These are phyloP conservation scores for Climacium dendroides DNA, from an alignment of 225 moss, liverwort and hornwort species.

Conservation along the genomic window DNA sequence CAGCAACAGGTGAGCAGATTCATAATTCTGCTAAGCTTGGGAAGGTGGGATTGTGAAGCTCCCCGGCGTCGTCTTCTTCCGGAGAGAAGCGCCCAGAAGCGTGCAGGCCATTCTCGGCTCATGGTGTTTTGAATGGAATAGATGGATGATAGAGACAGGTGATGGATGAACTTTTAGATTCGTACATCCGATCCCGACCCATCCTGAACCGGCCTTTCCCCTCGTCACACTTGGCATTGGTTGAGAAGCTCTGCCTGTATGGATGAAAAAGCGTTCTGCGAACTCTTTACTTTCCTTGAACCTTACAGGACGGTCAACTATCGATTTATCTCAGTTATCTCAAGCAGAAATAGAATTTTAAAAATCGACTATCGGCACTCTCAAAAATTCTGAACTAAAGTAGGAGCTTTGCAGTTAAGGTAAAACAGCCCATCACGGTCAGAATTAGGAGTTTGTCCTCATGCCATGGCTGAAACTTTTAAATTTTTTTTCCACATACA, in stretches of 20 bases:
- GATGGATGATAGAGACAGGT: neutral
- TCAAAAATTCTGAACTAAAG: neutral
- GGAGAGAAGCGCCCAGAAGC: neutral
- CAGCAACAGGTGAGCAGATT: neutral
- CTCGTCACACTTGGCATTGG: neutral
- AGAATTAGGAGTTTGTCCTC: too few species aligned
- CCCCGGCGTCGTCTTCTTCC: neutral
- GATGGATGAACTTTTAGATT: neutral
- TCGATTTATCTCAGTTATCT: neutral
- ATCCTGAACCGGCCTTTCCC: neutral
- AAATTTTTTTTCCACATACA: too few species aligned
- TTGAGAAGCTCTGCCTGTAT: neutral
- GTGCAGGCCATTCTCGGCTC: neutral
- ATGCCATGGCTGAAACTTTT: too few species aligned
- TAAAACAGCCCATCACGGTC: too few species aligned
- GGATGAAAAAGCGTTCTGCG: neutral
- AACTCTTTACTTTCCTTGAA: neutral
- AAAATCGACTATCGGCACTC: neutral
- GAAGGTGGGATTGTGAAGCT: neutral
- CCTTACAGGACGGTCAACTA: neutral
- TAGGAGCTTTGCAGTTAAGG: neutral
- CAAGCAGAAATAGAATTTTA: neutral
- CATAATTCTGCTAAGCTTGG: neutral
- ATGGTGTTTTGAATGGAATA: neutral
- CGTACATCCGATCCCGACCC: neutral